Conservation (phyloP, 192 early-diverging fungal species). For the Dispira simplex region DNA sequence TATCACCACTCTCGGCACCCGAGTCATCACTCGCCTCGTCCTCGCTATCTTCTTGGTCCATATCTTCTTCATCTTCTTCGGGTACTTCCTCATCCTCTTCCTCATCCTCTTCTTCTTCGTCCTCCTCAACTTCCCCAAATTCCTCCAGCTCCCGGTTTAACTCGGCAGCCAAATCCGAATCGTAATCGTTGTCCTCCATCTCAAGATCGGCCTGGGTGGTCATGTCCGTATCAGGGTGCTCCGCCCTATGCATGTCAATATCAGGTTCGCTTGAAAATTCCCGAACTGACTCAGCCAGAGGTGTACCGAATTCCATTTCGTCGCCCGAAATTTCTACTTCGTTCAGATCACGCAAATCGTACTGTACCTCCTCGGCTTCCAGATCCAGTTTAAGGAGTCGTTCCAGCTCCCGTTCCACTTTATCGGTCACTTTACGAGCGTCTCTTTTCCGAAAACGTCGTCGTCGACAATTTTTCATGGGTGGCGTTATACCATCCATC, state of each 20-base stretch:
- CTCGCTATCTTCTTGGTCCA: constrained; percentile 15
- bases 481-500: constrained; percentile 66
- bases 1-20: constrained; percentile 10
- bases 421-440: constrained; percentile 63
- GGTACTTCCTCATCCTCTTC: constrained; percentile 32
- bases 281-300: constrained; percentile 16
- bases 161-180: constrained; percentile 24
- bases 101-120: constrained; percentile 31
- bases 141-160: constrained; percentile 21
- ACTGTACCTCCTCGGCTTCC: constrained; percentile 50
- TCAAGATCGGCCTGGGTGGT: constrained; percentile 25
- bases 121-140: constrained; percentile 27
- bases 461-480: constrained; percentile 58
- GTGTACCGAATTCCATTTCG: constrained; percentile 9
- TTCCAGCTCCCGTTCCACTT: constrained; percentile 71
- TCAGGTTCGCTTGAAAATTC: constrained; percentile 17
- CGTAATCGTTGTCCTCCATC: constrained; percentile 23
- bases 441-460: constrained; percentile 67
- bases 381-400: constrained; percentile 56
- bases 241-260: constrained; percentile 20
- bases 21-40: constrained; percentile 14
- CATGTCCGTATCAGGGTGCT: constrained; percentile 25
- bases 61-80: constrained; percentile 20
- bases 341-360: constrained; percentile 24
- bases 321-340: not conserved